Conservation (phyloP, 805 yeast genomes). For the Metschnikowia proteae region DNA sequence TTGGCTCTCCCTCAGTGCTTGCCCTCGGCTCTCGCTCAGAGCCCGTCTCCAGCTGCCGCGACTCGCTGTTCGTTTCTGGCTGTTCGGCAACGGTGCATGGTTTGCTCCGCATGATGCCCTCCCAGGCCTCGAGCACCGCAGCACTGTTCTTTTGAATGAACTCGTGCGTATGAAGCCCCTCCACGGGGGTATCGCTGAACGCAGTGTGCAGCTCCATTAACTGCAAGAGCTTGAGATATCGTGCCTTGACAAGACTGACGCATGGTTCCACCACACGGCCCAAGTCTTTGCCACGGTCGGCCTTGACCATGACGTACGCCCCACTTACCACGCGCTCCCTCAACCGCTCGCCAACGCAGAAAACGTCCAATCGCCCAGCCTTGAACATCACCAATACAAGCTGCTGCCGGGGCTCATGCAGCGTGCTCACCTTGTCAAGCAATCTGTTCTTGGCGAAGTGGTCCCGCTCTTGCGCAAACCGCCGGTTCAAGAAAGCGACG, state of each 20-base stretch:
- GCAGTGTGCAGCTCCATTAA: constrained; percentile 71
- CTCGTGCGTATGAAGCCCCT: constrained; percentile 17
- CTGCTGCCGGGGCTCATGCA: constrained; percentile 4
- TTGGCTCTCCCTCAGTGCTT: neutral
- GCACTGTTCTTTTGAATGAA: neutral
- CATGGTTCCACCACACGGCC: constrained; percentile 61
- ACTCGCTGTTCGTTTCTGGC: no score
- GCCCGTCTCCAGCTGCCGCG: neutral
- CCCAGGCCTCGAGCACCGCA: constrained; percentile 4
- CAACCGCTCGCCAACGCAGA: constrained; percentile 37
- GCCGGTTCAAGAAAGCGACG: constrained; percentile 22
- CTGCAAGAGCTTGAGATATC: constrained; percentile 60
- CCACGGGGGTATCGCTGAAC: constrained; percentile 31
- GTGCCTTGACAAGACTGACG: constrained; percentile 62
- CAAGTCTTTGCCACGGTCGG: constrained; percentile 76
- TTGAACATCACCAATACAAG: constrained; percentile 59
- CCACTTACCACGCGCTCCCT: constrained; percentile 42
- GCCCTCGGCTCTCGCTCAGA: neutral
- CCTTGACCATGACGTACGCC: constrained; percentile 77
- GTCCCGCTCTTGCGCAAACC: constrained; percentile 12
- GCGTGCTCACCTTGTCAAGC: neutral
- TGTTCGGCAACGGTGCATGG: neutral
- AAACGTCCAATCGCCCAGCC: constrained; percentile 75
- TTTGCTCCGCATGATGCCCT: neutral
- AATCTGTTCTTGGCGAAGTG: neutral